phyloP scores from a whole-genome alignment of 257 asterid genomes.

The Capsicum pubescens region DNA sequence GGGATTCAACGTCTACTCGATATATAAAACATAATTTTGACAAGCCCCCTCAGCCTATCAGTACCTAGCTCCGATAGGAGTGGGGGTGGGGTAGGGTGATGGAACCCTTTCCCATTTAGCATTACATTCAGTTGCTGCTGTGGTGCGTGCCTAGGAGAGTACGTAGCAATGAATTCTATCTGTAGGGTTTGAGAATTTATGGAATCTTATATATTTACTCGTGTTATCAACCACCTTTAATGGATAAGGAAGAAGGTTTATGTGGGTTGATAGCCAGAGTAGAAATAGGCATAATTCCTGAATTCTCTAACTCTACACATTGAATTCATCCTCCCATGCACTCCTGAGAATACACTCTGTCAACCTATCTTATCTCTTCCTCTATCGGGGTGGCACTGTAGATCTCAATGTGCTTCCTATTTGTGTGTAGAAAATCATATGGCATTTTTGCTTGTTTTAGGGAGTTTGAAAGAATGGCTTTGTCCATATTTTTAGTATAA shows the following conservation, averaged over 20 bases:
- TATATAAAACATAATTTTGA: no score
- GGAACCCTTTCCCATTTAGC: background rate
- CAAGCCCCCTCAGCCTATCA: no score
- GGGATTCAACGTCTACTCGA: no score
- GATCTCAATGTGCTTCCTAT: background rate
- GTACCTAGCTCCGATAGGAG: no score
- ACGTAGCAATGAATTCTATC: background rate
- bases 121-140: background rate
- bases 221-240: background rate
- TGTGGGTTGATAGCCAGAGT: background rate
- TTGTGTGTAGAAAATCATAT: background rate
- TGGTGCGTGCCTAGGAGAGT: background rate
- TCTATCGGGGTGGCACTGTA: background rate
- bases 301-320: background rate
- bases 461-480: background rate
- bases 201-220: background rate
- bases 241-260: background rate
- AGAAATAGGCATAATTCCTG: background rate
- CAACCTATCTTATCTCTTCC: background rate
- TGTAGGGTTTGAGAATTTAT: background rate
- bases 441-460: background rate
- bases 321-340: background rate
- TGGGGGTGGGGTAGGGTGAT: background rate
- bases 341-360: background rate
- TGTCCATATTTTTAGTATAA: constrained; percentile 1